A percentile compares a stretch with the other conserved stretches of the same genome.
These are phyloP conservation scores for Hypomyces perniciosus DNA, from an alignment of 2,329 filamentous ascomycete genomes.

Conservation along the genomic window DNA sequence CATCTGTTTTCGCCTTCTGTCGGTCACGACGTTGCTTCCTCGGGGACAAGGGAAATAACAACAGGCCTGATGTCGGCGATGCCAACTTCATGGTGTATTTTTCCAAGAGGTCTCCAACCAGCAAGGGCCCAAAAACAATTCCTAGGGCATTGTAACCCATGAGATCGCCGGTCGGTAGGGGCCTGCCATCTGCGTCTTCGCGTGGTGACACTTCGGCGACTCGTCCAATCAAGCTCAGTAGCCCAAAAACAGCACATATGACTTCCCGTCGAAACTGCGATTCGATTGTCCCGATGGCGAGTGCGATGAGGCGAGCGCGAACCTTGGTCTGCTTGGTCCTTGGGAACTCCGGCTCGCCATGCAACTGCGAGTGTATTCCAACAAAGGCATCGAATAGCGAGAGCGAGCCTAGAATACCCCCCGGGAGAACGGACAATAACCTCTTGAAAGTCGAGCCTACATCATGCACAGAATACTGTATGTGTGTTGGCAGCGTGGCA, in stretches of 20 bases:
- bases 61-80: conserved; percentile 34
- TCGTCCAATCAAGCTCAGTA: conserved; percentile 56
- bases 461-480: conserved; percentile 56
- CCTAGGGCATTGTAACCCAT: conserved; percentile 61
- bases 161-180: conserved; percentile 49
- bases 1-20: conserved; percentile 16
- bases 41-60: conserved; percentile 38
- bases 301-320: conserved; percentile 58
- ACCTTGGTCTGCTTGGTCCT: conserved; percentile 50
- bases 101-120: conserved; percentile 53
- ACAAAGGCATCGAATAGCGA: conserved; percentile 57
- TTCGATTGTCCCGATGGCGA: conserved; percentile 54
- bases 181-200: conserved; percentile 45
- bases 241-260: conserved; percentile 61
- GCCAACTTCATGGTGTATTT: conserved; percentile 44
- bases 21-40: conserved; percentile 31
- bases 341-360: conserved; percentile 44
- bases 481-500: conserved; percentile 54
- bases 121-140: conserved; percentile 59
- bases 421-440: conserved; percentile 56
- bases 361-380: conserved; percentile 52
- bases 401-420: conserved; percentile 59
- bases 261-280: conserved; percentile 57
- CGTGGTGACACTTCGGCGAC: conserved; percentile 48
- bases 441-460: conserved; percentile 63